phyloP scores from a whole-genome alignment of 1,284 basidiomycete species.

The Boletus sp. region DNA sequence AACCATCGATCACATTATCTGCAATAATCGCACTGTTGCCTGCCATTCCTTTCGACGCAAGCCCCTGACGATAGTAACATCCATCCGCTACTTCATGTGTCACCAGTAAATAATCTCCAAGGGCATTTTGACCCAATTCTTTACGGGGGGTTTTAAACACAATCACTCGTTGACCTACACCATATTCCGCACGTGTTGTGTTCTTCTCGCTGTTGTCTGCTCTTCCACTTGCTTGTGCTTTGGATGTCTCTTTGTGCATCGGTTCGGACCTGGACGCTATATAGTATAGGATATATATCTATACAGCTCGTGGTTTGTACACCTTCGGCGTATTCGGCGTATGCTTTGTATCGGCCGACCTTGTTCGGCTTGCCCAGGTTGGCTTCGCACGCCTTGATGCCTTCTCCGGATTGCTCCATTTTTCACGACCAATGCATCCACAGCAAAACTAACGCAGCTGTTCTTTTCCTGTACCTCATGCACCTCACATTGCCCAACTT shows the following conservation, averaged over 20 bases:
- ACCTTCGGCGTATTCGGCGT: slow-evolving; percentile 21
- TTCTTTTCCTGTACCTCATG: slow-evolving; percentile 20
- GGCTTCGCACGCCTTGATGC: slow-evolving; percentile 17
- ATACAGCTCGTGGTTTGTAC: background rate
- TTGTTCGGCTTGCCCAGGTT: background rate
- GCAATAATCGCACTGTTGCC: background rate
- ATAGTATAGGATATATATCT: slow-evolving; percentile 14
- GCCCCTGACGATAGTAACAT: slow-evolving; percentile 2
- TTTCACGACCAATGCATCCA: slow-evolving; percentile 23
- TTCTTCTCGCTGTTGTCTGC: slow-evolving; percentile 7
- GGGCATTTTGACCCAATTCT: slow-evolving; percentile 1
- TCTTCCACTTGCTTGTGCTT: slow-evolving; percentile 11
- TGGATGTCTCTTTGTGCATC: background rate
- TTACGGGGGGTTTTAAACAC: background rate
- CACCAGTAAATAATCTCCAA: slow-evolving; percentile 20
- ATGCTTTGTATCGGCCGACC: slow-evolving; percentile 20
- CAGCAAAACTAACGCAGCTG: slow-evolving; percentile 30
- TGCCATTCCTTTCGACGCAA: slow-evolving; percentile 7
- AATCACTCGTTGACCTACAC: slow-evolving; percentile 4
- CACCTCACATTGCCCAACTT: slow-evolving; percentile 5
- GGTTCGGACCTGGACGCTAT: slow-evolving; percentile 2
- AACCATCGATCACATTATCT: slow-evolving; percentile 4
- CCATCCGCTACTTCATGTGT: slow-evolving; percentile 8
- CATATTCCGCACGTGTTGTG: slow-evolving; percentile 3
- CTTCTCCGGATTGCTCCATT: slow-evolving; percentile 11